Base-by-base conservation (phyloP, 176 grass and related monocot species). In the Rhynchospora breviuscula region DNA sequence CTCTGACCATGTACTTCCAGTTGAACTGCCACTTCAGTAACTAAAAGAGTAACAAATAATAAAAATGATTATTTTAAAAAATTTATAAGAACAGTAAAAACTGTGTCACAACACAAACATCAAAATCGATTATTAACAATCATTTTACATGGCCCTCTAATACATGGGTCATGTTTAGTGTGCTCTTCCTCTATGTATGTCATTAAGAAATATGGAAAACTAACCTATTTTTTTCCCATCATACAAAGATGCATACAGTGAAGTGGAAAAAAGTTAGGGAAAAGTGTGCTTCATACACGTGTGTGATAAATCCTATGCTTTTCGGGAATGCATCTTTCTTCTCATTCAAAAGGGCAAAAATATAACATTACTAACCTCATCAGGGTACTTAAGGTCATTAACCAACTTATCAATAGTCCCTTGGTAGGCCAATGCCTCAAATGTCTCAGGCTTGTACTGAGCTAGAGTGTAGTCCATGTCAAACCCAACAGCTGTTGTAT, bases 391-490 rank as follows among this genome's bases (percentile, higher is more conserved):
- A 11, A 95, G 85, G 86, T 98, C 89, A 70, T 91, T 90, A 52
- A 95, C 96, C 79, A 98, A 90, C 86, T 98, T 98, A 65, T 85
- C 91, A 51, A 98, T 72, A 10, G 96, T 95, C 53, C 96, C 96
- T 85, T 90, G 43, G 72, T 98, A 98, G 66, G 96, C 96, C 82
- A 98, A 86, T 31, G 96, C 65, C 89, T 98, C 96, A 53, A 98
- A 98, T 33, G 96, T 98, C 83, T 90, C 93, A 7, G 96, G 85
- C 80, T 95, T 98, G 83, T 98, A 98, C 76, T 95, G 93, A 8
- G 96, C 96, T 67, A 98, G 88, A 79, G 96, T 98, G 89, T 98
- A 98, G 79, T 98, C 96, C 96, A 98, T 98, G 77, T 98, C 96
- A 91, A 98, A 98, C 56, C 96, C 96, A 14, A 98, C 93, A 2